Conservation (phyloP, 352 stramenopile genomes). For the Lagenidium sp. region DNA sequence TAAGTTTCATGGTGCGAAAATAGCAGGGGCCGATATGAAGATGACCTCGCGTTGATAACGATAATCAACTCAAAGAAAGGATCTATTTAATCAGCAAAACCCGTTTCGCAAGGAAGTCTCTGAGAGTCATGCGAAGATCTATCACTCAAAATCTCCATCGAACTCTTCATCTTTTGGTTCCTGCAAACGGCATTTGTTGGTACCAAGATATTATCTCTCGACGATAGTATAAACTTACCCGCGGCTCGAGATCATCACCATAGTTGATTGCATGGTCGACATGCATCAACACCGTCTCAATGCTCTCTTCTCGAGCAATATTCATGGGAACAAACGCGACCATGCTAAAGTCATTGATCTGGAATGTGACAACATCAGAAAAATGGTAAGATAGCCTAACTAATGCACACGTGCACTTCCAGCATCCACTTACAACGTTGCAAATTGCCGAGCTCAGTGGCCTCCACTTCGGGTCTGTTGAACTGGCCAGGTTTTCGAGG, state of each 20-base stretch:
- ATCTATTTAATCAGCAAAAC: no score
- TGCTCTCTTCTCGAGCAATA: conserved; percentile 94
- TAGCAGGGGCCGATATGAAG: no score
- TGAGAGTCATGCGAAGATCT: not conserved
- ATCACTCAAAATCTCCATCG: conserved; percentile 18
- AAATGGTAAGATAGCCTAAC: not conserved
- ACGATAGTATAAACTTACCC: conserved; percentile 17
- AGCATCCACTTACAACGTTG: conserved; percentile 79
- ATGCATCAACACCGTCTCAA: conserved; percentile 93
- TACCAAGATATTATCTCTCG: not conserved
- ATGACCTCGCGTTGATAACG: no score
- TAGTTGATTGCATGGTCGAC: conserved; percentile 97
- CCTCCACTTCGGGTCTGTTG: conserved; percentile 76
- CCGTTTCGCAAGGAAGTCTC: no score
- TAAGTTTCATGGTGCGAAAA: no score
- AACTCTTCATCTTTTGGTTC: conserved; percentile 62
- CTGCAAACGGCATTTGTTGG: conserved; percentile 12
- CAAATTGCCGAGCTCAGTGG: conserved; percentile 75
- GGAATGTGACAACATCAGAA: conserved; percentile 2
- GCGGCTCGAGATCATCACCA: conserved; percentile 93
- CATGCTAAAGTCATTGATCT: conserved; percentile 96
- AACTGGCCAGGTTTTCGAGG: conserved; percentile 72
- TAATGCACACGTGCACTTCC: no score
- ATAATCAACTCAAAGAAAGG: no score
- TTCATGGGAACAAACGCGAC: conserved; percentile 97